These are phyloP conservation scores for Kazachstania kunashirensis DNA, from an alignment of 805 yeast species.

Conservation along the genomic window DNA sequence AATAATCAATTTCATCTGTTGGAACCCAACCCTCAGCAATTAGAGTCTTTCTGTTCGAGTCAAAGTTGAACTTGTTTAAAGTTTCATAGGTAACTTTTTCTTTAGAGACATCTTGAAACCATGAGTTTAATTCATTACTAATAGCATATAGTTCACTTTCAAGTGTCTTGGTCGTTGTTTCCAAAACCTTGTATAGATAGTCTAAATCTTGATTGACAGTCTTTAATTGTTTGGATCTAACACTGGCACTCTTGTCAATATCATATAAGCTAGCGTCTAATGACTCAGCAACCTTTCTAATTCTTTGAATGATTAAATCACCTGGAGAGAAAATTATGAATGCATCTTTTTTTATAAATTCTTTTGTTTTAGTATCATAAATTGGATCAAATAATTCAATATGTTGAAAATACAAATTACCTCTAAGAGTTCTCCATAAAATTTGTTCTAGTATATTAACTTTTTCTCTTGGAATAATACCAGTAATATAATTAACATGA, in stretches of 20 bases:
- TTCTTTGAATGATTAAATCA: constrained; percentile 46
- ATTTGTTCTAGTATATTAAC: constrained; percentile 54
- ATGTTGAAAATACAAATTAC: constrained; percentile 55
- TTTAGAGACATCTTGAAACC: constrained; percentile 45
- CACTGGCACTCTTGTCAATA: constrained; percentile 36
- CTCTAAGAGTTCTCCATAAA: constrained; percentile 66
- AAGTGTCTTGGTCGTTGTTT: constrained; percentile 42
- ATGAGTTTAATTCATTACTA: constrained; percentile 47
- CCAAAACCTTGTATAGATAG: constrained; percentile 42
- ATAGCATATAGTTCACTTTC: constrained; percentile 58
- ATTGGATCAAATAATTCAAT: constrained; percentile 46
- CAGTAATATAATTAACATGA: constrained; percentile 46
- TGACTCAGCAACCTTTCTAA: constrained; percentile 59
- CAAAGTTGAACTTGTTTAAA: constrained; percentile 60
- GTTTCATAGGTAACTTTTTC: constrained; percentile 52
- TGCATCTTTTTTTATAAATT: constrained; percentile 43
- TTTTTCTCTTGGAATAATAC: constrained; percentile 55
- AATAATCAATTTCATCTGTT: constrained; percentile 37
- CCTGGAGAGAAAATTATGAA: constrained; percentile 69
- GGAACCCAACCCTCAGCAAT: constrained; percentile 76
- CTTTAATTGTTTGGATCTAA: constrained; percentile 32
- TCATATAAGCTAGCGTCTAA: constrained; percentile 53
- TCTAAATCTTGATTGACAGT: constrained; percentile 34
- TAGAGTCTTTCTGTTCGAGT: constrained; percentile 51
- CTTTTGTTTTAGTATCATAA: constrained; percentile 45